Evolutionary conservation across 805 yeast genomes (phyloP), one percentile per base, ranked within the genome.

Genomic region (Ogataea degrootiae): DNA sequence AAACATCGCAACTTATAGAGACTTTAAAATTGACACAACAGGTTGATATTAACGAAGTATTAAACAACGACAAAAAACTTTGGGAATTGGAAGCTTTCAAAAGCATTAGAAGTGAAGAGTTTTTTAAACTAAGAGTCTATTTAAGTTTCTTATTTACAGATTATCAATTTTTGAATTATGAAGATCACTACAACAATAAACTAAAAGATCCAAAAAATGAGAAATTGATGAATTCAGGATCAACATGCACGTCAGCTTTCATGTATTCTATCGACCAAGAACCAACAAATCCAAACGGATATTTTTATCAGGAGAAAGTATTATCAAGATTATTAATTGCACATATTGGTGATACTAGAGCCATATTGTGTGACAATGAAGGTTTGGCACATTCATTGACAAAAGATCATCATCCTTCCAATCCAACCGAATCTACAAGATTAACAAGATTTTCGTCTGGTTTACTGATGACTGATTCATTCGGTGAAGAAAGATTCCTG

Each of bases 341-440:
- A 1, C 99, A 94, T 61, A 82, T 92, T 14, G 99, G 99, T 6
- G 99, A 94, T 62, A 86, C 97, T 3, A 78, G 87, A 52, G 89
- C 95, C 6, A 75, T 94, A 2, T 58, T 94, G n/a, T 86, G 94
- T 53, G 98, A 91, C 65, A 76, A 75, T 47, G 66, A 74, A 46
- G 98, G 98, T 2, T 69, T 77, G 37, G 96, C 96, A 1, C 91
- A 84, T 55, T 73, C 87, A 17, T 69, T 94, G 44, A 87, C 96
- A 1, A 73, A 78, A 35, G 78, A 82, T 34, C 99, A 94, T 65
- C 97, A 92, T 66, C 96, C 97, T 2, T 78, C 87, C 0, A 84
- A 90, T 42, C 85, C 89, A 1, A 71, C 79, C 11, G 99, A 94
- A 66, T 76, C 86, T 2, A 71, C 79, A 43, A 71, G 99, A 49